Evolutionary conservation across 257 asterid genomes (phyloP).

Genomic region (Capsicum pubescens): DNA sequence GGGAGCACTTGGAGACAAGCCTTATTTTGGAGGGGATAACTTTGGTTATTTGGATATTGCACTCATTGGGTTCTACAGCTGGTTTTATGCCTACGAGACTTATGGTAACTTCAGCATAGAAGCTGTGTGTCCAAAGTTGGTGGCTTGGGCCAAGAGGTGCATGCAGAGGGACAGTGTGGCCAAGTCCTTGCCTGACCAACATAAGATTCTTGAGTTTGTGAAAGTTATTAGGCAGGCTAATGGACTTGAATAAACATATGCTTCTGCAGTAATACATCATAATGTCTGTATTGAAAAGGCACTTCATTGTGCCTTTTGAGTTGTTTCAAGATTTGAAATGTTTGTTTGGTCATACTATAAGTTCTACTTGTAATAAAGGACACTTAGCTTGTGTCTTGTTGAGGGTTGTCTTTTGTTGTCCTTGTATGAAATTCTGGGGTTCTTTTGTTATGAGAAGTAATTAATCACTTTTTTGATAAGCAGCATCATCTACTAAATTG

Average conservation of each 20-base stretch:
- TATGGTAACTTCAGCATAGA: background rate
- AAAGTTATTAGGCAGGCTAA: slow-evolving; percentile 11
- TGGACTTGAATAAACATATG: slow-evolving; percentile 22
- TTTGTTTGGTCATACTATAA: background rate
- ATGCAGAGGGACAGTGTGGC: background rate
- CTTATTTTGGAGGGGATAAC: background rate
- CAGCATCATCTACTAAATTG: too few relatives aligned
- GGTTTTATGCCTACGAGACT: background rate
- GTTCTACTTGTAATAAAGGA: background rate
- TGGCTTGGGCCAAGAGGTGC: background rate
- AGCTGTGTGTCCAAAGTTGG: background rate
- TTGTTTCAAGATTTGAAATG: background rate
- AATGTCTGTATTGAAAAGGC: background rate
- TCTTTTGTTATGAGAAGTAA: too few relatives aligned
- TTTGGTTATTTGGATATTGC: background rate
- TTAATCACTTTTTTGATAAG: too few relatives aligned
- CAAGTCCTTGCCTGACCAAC: background rate
- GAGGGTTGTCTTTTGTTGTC: too few relatives aligned
- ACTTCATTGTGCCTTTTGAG: background rate
- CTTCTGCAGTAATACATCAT: background rate
- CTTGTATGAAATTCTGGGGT: too few relatives aligned
- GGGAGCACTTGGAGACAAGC: background rate
- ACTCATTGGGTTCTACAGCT: background rate
- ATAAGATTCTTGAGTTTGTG: background rate
- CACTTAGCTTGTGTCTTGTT: background rate